phyloP scores from a whole-genome alignment of 768 basidiomycete species.

The Leccinum subtestaceum region DNA sequence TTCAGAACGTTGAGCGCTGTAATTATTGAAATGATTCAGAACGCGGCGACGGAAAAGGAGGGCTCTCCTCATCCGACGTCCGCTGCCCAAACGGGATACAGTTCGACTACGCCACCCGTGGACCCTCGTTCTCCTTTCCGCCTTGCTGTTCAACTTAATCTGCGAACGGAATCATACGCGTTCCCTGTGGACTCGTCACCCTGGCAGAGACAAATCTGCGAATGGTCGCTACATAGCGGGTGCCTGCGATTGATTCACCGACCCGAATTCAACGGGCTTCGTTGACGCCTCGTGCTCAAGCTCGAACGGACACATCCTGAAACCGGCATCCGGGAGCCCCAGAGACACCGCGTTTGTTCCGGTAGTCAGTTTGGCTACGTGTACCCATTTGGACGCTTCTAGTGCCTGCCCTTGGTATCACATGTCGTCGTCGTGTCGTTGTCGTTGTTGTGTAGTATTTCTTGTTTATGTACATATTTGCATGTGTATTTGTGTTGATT shows the following conservation, averaged over 20 bases:
- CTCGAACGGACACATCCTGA: constrained; percentile 38
- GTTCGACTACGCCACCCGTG: background rate
- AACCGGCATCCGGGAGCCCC: constrained; percentile 2
- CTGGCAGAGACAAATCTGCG: constrained; percentile 58
- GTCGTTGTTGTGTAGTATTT: background rate
- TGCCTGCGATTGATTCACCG: constrained; percentile 47
- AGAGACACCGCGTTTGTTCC: background rate
- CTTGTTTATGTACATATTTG: background rate
- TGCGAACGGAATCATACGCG: background rate
- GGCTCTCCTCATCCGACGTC: background rate
- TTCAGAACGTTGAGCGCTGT: background rate
- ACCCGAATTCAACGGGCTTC: constrained; percentile 42
- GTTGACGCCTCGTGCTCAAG: constrained; percentile 57
- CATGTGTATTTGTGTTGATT: background rate
- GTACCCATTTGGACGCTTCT: constrained; percentile 4
- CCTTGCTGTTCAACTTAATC: background rate
- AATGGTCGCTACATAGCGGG: constrained; percentile 46
- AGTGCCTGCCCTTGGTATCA: constrained; percentile 23
- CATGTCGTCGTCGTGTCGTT: constrained; percentile 35
- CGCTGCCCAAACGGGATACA: constrained; percentile 1
- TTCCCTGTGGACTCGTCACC: constrained; percentile 2
- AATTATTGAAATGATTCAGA: background rate
- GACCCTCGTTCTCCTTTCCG: background rate
- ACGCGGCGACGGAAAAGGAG: constrained; percentile 8
- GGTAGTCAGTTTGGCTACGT: background rate